Percentiles rank a stretch among this genome's conserved stretches.
Conservation (phyloP, 257 asterid species). For the Jacaranda mimosifolia region DNA sequence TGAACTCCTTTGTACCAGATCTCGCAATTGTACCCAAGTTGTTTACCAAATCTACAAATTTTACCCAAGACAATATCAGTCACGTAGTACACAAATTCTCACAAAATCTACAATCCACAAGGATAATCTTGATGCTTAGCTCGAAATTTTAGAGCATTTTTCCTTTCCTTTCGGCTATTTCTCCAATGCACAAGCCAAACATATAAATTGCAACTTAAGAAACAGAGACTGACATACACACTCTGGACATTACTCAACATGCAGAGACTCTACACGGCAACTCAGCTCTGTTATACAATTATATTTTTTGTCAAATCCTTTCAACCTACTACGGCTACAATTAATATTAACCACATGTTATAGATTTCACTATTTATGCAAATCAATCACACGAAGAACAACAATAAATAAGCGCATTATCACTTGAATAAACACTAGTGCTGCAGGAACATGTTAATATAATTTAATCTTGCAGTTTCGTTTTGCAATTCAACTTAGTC, state of each 20-base stretch:
- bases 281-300: not conserved
- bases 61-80: not conserved
- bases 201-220: not conserved
- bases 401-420: not conserved
- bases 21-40: conserved; percentile 60
- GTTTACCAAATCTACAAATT: conserved; percentile 53
- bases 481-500: not conserved
- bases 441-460: no score
- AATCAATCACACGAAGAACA: not conserved
- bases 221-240: not conserved
- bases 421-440: not conserved
- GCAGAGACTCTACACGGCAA: not conserved
- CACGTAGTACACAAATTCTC: not conserved
- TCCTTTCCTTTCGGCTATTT: not conserved
- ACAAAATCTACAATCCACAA: not conserved
- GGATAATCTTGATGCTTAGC: no score
- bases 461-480: no score
- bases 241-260: no score
- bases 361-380: not conserved
- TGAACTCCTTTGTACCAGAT: conserved; percentile 60
- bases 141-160: not conserved
- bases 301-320: not conserved
- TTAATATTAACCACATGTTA: not conserved
- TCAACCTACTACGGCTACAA: not conserved
- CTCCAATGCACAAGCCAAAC: not conserved